Evolutionary conservation across 2,329 filamentous ascomycete genomes (phyloP).

Genomic region (Exophiala oligosperma): DNA sequence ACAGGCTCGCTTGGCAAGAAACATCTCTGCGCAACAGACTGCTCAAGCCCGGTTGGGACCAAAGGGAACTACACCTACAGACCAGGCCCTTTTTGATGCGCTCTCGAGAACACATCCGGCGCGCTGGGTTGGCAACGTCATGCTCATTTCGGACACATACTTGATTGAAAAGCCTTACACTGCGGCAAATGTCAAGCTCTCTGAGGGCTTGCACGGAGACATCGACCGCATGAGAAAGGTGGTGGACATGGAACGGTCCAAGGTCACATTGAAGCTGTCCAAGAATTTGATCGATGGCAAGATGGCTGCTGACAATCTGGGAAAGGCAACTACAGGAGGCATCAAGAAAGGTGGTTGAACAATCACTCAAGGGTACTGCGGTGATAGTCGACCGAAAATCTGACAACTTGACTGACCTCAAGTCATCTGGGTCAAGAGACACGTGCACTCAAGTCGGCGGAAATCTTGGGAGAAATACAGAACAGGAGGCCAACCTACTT

Average conservation of each 20-base stretch:
- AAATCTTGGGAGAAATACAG: too few relatives aligned
- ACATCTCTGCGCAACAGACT: slow-evolving; percentile 58
- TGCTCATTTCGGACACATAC: slow-evolving; percentile 62
- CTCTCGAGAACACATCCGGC: slow-evolving; percentile 61
- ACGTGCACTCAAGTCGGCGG: too few relatives aligned
- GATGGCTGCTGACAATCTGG: slow-evolving; percentile 13
- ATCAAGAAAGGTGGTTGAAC: slow-evolving; percentile 24
- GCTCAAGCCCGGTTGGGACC: slow-evolving; percentile 56
- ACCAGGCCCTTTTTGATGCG: slow-evolving; percentile 64
- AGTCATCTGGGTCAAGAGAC: too few relatives aligned
- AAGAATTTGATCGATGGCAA: slow-evolving; percentile 24
- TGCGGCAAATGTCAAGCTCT: slow-evolving; percentile 53
- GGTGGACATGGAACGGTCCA: slow-evolving; percentile 52
- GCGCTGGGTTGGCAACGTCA: slow-evolving; percentile 59
- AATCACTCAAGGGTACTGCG: background rate
- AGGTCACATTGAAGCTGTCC: slow-evolving; percentile 35
- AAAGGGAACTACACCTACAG: slow-evolving; percentile 61
- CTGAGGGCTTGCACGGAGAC: slow-evolving; percentile 42
- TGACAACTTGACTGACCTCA: too few relatives aligned
- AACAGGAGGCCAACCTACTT: too few relatives aligned
- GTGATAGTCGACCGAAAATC: too few relatives aligned
- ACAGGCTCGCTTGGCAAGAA: slow-evolving; percentile 55
- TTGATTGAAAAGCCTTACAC: slow-evolving; percentile 60
- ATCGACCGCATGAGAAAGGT: slow-evolving; percentile 49
- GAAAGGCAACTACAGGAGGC: slow-evolving; percentile 11